Conservation (phyloP, 495 filamentous ascomycete genomes). For the Xylaria curta region DNA sequence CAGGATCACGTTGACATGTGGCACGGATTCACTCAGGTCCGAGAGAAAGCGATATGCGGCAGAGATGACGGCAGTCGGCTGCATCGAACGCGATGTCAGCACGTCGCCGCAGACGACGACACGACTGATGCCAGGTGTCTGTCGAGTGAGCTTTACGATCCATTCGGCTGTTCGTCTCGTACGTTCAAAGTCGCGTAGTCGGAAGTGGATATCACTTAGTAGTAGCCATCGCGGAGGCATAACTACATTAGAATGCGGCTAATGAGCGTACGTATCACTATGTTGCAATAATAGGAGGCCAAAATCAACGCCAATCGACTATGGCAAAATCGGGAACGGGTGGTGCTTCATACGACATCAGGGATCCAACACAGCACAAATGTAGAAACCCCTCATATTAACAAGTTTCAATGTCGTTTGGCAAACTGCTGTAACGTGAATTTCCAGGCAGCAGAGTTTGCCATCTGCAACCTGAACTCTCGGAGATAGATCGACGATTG, state of each 20-base stretch:
- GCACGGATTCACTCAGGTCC: conserved; percentile 36
- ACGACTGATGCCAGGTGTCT: conserved; percentile 34
- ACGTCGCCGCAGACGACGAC: conserved; percentile 44
- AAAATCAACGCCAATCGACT: neutral
- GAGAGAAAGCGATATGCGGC: conserved; percentile 42
- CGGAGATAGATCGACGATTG: neutral
- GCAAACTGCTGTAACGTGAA: neutral
- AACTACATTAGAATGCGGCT: neutral
- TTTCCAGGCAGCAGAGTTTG: neutral
- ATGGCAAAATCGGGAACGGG: neutral
- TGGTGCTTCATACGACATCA: neutral
- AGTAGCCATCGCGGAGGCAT: conserved; percentile 37
- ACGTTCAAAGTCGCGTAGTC: conserved; percentile 36
- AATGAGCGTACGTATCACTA: neutral
- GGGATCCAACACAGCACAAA: neutral
- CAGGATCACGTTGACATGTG: conserved; percentile 42
- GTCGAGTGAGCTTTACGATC: conserved; percentile 36
- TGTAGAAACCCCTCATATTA: neutral
- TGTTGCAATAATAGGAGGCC: neutral
- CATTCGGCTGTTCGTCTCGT: conserved; percentile 38
- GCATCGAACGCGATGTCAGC: conserved; percentile 41
- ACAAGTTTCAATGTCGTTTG: neutral
- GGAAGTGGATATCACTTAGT: conserved; percentile 46
- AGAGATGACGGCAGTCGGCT: conserved; percentile 42
- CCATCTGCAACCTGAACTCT: neutral